Conservation (phyloP, 2,329 filamentous ascomycete genomes). For the Achaetomium macrosporum region DNA sequence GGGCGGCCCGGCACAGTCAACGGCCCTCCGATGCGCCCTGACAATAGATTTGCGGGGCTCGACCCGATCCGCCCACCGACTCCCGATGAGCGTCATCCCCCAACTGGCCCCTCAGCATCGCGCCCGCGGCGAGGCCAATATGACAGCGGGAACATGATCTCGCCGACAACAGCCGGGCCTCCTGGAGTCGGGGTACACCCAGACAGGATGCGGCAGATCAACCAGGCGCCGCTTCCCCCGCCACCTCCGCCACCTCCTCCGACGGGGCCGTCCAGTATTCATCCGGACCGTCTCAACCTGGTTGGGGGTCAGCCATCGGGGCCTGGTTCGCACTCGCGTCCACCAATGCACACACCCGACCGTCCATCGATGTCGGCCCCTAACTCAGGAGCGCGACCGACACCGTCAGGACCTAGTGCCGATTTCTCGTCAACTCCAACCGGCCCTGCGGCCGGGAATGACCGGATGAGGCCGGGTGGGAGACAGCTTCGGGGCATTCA, state of each 20-base stretch:
- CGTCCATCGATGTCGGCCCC: conserved; percentile 20
- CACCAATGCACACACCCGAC: conserved; percentile 27
- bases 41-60: conserved; percentile 36
- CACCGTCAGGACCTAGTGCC: conserved; percentile 27
- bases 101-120: conserved; percentile 48
- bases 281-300: conserved; percentile 47
- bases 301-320: conserved; percentile 32
- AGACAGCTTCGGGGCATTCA: conserved; percentile 56
- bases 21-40: conserved; percentile 35
- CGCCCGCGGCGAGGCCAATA: conserved; percentile 42
- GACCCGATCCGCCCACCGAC: conserved; percentile 40
- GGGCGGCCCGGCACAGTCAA: conserved; percentile 30
- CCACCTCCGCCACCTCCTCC: conserved; percentile 16
- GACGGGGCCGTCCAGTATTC: conserved; percentile 34
- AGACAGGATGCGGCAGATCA: conserved; percentile 39
- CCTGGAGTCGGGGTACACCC: conserved; percentile 31
- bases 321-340: conserved; percentile 17
- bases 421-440: conserved; percentile 25
- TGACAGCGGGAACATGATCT: conserved; percentile 27
- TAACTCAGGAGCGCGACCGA: conserved; percentile 26
- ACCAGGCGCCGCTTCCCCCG: conserved; percentile 15
- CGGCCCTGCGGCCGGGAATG: conserved; percentile 31
- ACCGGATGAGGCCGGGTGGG: conserved; percentile 35
- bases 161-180: conserved; percentile 21
- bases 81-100: conserved; percentile 44